Evolutionary conservation across 2,329 filamentous ascomycete genomes (phyloP).

Genomic region (Graphilbum fragrans): DNA sequence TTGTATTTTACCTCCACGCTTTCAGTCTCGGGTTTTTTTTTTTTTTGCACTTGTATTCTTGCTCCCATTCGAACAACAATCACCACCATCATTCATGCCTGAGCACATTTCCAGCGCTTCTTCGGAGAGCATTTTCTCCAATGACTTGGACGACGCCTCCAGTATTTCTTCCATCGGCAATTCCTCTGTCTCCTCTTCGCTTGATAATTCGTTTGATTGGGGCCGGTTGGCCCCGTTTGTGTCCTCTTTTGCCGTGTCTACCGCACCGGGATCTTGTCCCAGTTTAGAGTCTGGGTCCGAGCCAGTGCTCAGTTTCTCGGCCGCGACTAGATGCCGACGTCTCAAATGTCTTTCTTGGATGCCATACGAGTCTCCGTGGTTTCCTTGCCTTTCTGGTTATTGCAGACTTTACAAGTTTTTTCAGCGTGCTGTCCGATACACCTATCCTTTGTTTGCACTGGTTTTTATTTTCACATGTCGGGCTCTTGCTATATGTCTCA

Average conservation of each 20-base stretch:
- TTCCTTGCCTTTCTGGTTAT: background rate
- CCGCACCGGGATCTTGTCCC: too few relatives aligned
- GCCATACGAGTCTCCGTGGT: background rate
- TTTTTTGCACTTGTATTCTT: background rate
- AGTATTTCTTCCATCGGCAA: too few relatives aligned
- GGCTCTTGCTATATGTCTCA: too few relatives aligned
- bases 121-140: background rate
- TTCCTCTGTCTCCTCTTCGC: background rate
- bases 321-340: too few relatives aligned
- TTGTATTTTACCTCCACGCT: background rate
- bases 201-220: background rate
- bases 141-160: background rate
- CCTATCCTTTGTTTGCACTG: background rate
- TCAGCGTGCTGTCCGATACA: conserved; percentile 7
- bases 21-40: background rate
- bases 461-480: background rate
- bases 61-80: background rate
- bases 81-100: too few relatives aligned
- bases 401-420: background rate
- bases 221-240: background rate
- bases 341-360: background rate
- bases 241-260: background rate
- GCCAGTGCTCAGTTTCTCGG: too few relatives aligned
- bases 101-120: background rate
- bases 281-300: too few relatives aligned